A percentile compares a stretch with the other conserved stretches of the same genome.
These are phyloP conservation scores for Leccinum subgranulosum DNA, from an alignment of 768 basidiomycete genomes.

Conservation along the genomic window DNA sequence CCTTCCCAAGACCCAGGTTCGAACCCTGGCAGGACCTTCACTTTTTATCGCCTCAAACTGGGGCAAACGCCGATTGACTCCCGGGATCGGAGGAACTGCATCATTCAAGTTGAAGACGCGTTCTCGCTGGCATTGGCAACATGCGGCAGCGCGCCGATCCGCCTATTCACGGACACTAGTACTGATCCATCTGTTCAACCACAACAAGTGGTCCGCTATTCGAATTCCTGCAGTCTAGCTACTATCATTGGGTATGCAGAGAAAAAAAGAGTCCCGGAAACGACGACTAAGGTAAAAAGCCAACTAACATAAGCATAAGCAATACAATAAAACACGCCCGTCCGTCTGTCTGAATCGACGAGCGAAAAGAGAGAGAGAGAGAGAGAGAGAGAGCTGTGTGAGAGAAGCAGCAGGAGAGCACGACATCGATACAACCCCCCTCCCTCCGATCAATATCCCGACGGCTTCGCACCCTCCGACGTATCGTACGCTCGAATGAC, in stretches of 20 bases:
- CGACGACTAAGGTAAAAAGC: neutral
- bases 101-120: no score
- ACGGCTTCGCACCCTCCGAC: conserved; percentile 67
- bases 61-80: no score
- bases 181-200: neutral
- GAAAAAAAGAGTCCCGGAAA: neutral
- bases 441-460: conserved; percentile 55
- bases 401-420: neutral
- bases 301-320: conserved; percentile 4
- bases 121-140: no score
- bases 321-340: neutral
- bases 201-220: neutral
- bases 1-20: conserved; percentile 25
- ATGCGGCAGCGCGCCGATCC: neutral
- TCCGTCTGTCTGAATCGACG: neutral
- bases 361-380: neutral
- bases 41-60: conserved; percentile 5
- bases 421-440: neutral
- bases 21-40: conserved; percentile 24
- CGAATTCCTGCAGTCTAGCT: neutral
- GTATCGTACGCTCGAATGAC: conserved; percentile 88
- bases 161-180: neutral
- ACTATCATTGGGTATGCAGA: neutral
- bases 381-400: no score
- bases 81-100: no score